Percentiles rank a stretch among this genome's conserved stretches.
Conservation (phyloP, 2,329 filamentous ascomycete genomes). For the Xylaria sp. region DNA sequence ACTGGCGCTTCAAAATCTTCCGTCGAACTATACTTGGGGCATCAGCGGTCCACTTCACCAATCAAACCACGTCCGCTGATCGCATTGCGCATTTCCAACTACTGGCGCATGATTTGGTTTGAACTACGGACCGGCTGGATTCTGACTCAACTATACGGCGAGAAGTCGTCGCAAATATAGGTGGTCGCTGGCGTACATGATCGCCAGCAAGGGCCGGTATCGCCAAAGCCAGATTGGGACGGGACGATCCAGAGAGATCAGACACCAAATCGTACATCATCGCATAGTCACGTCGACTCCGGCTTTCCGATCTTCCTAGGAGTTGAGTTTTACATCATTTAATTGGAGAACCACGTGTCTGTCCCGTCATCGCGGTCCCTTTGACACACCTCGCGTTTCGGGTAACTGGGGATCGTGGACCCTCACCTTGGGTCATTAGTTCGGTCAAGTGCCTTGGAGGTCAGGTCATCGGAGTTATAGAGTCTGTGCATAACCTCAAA, state of each 20-base stretch:
- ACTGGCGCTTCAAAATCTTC: neutral
- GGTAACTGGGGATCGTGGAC: conserved; percentile 26
- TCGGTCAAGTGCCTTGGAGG: neutral
- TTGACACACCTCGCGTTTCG: conserved; percentile 46
- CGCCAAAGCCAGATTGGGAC: conserved; percentile 1
- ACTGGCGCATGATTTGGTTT: conserved; percentile 15
- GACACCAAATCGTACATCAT: conserved; percentile 33
- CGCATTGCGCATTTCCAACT: conserved; percentile 6
- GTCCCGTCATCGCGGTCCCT: conserved; percentile 35
- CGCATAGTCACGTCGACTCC: conserved; percentile 32
- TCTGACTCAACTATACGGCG: conserved; percentile 2
- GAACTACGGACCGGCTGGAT: neutral
- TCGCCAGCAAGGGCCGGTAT: conserved; percentile 26
- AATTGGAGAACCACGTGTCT: conserved; percentile 34
- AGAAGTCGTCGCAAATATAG: neutral
- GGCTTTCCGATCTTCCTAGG: conserved; percentile 26
- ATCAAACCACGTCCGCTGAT: neutral
- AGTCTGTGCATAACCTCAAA: conserved; percentile 1
- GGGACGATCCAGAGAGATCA: conserved; percentile 30
- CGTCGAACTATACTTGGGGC: conserved; percentile 4
- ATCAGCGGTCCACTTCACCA: conserved; percentile 2
- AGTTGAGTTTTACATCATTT: conserved; percentile 9
- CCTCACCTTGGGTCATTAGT: conserved; percentile 23
- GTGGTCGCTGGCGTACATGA: conserved; percentile 31
- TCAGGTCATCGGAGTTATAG: conserved; percentile 12